Percentiles rank a stretch among this genome's conserved stretches.
phyloP scores from a whole-genome alignment of 257 asterid genomes.

The Solanum pinnatisectum region DNA sequence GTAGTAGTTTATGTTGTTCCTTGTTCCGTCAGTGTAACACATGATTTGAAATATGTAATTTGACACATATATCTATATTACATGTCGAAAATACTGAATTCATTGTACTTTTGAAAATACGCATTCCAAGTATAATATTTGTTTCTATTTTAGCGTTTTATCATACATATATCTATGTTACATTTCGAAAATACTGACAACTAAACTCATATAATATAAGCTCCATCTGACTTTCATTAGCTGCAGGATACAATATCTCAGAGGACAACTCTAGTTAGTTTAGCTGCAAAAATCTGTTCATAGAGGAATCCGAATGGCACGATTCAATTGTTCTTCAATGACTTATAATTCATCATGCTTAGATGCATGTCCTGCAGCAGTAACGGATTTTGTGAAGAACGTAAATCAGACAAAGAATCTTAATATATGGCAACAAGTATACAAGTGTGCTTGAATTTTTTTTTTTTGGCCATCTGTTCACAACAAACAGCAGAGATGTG shows the following conservation, averaged over 20 bases:
- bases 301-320: neutral
- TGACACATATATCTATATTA: neutral
- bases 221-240: neutral
- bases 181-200: neutral
- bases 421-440: neutral
- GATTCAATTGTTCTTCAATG: neutral
- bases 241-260: neutral
- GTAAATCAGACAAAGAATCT: neutral
- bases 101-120: neutral
- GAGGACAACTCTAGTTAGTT: neutral
- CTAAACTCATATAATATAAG: neutral
- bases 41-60: neutral
- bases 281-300: neutral
- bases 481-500: too few species aligned
- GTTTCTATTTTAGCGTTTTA: neutral
- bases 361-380: conserved; percentile 32
- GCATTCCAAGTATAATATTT: neutral
- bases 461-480: too few species aligned
- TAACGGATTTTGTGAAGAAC: neutral
- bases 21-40: neutral
- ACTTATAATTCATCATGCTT: conserved; percentile 58
- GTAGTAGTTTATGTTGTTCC: neutral
- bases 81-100: neutral
- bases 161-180: neutral
- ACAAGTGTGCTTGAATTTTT: neutral